Evolutionary conservation across 805 yeast genomes (phyloP).

Genomic region (Lachancea dasiensis): DNA sequence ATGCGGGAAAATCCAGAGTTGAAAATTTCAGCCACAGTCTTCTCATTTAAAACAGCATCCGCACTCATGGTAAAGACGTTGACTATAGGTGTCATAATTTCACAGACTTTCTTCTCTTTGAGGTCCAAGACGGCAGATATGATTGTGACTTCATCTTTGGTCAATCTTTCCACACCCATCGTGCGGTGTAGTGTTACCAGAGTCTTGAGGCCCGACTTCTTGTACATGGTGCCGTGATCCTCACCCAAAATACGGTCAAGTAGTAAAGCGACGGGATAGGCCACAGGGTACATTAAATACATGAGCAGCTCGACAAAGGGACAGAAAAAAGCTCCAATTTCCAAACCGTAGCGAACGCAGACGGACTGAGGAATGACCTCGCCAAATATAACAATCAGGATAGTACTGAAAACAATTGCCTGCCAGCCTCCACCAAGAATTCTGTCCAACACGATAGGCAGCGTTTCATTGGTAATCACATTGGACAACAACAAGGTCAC

Average conservation of each 20-base stretch:
- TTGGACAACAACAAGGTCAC: slow-evolving; percentile 81
- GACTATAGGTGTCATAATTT: slow-evolving; percentile 91
- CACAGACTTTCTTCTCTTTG: slow-evolving; percentile 80
- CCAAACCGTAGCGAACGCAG: slow-evolving; percentile 88
- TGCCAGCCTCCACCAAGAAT: slow-evolving; percentile 97
- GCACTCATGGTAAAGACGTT: slow-evolving; percentile 86
- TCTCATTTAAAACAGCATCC: slow-evolving; percentile 75
- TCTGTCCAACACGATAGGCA: slow-evolving; percentile 89
- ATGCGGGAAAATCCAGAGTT: slow-evolving; percentile 93
- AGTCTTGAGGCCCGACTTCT: slow-evolving; percentile 87
- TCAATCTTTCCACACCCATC: slow-evolving; percentile 91
- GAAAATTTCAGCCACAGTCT: slow-evolving; percentile 79
- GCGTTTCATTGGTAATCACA: slow-evolving; percentile 89
- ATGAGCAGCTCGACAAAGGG: slow-evolving; percentile 81
- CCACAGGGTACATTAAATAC: slow-evolving; percentile 88
- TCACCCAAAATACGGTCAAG: slow-evolving; percentile 84
- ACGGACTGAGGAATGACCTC: slow-evolving; percentile 94
- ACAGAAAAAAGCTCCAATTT: slow-evolving; percentile 83
- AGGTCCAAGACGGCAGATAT: slow-evolving; percentile 89
- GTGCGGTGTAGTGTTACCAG: slow-evolving; percentile 88
- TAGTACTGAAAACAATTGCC: slow-evolving; percentile 91
- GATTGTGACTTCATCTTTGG: slow-evolving; percentile 93
- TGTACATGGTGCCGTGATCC: slow-evolving; percentile 93
- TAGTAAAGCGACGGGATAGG: slow-evolving; percentile 80
- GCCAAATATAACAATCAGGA: slow-evolving; percentile 87